Conservation (phyloP, 2,329 filamentous ascomycete species). For the Botryotinia calthae region DNA sequence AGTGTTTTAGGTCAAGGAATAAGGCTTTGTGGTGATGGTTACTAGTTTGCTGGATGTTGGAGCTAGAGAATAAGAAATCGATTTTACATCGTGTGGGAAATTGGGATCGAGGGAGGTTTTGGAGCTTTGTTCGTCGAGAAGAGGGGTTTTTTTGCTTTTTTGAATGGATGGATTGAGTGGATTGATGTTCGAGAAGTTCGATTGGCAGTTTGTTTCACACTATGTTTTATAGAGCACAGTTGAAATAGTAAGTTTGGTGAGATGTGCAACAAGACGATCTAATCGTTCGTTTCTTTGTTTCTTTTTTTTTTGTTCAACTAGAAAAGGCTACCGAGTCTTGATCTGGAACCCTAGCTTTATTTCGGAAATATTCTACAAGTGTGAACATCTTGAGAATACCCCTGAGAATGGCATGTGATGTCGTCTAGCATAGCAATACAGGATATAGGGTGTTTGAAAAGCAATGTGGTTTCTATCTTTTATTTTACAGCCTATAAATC, state of each 20-base stretch:
- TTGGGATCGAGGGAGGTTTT: background rate
- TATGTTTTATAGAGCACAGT: background rate
- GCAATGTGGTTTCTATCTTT: background rate
- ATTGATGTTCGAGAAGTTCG: background rate
- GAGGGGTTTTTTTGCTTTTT: too few species aligned
- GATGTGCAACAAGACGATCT: background rate
- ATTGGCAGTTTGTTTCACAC: background rate
- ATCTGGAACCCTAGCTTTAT: background rate
- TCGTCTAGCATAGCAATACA: background rate
- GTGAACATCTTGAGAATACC: background rate
- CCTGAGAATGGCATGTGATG: background rate
- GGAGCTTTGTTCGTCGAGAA: background rate
- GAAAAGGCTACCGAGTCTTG: background rate
- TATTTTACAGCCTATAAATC: background rate
- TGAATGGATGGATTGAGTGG: background rate
- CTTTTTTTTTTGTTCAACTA: background rate
- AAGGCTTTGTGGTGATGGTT: background rate
- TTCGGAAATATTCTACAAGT: background rate
- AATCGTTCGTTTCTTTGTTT: background rate
- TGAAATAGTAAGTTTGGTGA: background rate
- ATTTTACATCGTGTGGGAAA: background rate
- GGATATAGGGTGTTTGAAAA: background rate
- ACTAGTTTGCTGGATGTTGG: background rate
- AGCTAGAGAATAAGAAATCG: background rate
- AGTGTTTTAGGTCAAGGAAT: background rate